Conservation (phyloP, 805 yeast genomes). For the Metschnikowia vanudenii region DNA sequence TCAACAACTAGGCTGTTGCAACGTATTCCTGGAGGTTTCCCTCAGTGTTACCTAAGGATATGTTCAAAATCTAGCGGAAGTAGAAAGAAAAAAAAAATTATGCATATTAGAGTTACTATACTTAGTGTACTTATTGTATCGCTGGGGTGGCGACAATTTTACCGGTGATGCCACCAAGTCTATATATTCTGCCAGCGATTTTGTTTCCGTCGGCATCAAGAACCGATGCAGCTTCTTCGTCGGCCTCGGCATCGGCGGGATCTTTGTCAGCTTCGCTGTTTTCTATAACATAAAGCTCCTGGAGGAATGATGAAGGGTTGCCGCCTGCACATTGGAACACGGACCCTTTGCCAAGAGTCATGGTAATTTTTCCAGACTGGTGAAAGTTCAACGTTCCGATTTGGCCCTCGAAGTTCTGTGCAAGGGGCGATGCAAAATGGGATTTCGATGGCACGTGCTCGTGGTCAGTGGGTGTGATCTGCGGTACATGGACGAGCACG, state of each 20-base stretch:
- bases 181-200: constrained; percentile 17
- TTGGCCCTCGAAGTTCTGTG: constrained; percentile 44
- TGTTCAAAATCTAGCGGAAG: background rate
- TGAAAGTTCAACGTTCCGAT: constrained; percentile 77
- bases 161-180: constrained; percentile 18
- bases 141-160: constrained; percentile 23
- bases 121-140: constrained; percentile 1
- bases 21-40: no score
- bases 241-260: constrained; percentile 20
- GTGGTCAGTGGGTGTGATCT: constrained; percentile 28
- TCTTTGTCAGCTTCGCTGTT: constrained; percentile 22
- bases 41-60: no score
- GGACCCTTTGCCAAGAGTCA: constrained; percentile 67
- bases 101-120: background rate
- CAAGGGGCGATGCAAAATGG: constrained; percentile 11
- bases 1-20: constrained; percentile 25
- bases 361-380: constrained; percentile 76
- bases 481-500: constrained; percentile 50
- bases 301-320: constrained; percentile 64
- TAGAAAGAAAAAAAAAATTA: background rate
- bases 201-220: constrained; percentile 18
- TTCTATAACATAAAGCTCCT: constrained; percentile 65
- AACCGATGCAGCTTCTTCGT: constrained; percentile 29
- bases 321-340: constrained; percentile 70
- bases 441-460: constrained; percentile 1